A percentile compares a stretch with the other conserved stretches of the same genome.
These are phyloP conservation scores for Gynochthodes officinalis DNA, from an alignment of 257 asterid species.

Conservation along the genomic window DNA sequence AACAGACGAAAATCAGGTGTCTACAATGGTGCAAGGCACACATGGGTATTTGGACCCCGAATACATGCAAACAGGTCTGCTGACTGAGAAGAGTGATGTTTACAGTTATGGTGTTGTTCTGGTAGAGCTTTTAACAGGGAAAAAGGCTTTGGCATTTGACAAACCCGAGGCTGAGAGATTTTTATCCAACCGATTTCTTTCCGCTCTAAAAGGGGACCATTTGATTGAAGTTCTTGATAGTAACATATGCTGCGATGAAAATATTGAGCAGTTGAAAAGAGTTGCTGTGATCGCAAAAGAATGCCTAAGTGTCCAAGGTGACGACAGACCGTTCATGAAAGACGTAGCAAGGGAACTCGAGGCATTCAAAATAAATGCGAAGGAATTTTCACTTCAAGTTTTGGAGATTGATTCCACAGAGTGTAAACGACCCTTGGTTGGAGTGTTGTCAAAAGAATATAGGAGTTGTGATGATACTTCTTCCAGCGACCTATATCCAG, in stretches of 20 bases:
- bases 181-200: conserved; percentile 28
- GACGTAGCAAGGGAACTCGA: conserved; percentile 14
- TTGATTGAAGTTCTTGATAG: conserved; percentile 24
- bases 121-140: conserved; percentile 27
- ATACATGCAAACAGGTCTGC: conserved; percentile 24
- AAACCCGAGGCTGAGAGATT: conserved; percentile 28
- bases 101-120: conserved; percentile 40
- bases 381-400: not conserved
- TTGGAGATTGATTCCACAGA: not conserved
- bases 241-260: conserved; percentile 15
- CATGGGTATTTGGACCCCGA: conserved; percentile 37
- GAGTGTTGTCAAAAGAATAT: not conserved
- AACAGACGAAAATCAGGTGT: conserved; percentile 11
- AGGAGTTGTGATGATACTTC: too few relatives aligned
- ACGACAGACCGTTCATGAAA: conserved; percentile 42
- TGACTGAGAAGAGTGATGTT: conserved; percentile 36
- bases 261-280: not conserved
- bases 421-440: not conserved
- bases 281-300: conserved; percentile 25
- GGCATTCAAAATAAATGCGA: not conserved
- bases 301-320: conserved; percentile 34
- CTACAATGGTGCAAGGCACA: conserved; percentile 38
- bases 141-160: conserved; percentile 18
- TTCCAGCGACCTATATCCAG: too few relatives aligned
- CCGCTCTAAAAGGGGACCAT: not conserved